These are phyloP conservation scores for Fusarium beomiforme DNA, from an alignment of 2,329 filamentous ascomycete species.

Conservation along the genomic window DNA sequence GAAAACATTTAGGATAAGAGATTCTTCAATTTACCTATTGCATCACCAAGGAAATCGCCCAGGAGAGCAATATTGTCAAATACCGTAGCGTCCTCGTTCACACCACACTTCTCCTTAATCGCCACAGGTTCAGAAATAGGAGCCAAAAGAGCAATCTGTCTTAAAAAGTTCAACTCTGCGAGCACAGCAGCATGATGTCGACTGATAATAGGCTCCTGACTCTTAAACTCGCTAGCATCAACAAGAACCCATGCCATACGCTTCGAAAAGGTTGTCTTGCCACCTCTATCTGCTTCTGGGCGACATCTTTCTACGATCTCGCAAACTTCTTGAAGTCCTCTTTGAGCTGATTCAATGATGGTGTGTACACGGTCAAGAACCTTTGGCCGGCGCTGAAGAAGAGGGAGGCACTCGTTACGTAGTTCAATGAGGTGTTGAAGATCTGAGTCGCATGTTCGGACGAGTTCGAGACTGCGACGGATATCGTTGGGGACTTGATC, in stretches of 20 bases:
- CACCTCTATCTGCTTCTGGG: conserved; percentile 27
- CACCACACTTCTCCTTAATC: not conserved
- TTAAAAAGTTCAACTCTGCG: conserved; percentile 44
- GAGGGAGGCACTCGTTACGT: conserved; percentile 40
- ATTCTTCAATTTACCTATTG: not conserved
- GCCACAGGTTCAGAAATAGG: not conserved
- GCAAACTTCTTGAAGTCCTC: conserved; percentile 42
- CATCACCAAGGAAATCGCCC: conserved; percentile 26
- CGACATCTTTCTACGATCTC: conserved; percentile 46
- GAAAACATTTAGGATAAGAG: too few relatives aligned
- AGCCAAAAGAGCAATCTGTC: conserved; percentile 30
- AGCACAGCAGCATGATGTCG: conserved; percentile 44
- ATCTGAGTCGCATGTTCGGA: conserved; percentile 46
- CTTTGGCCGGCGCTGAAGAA: conserved; percentile 37
- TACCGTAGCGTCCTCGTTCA: not conserved
- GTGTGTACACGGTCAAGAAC: conserved; percentile 43
- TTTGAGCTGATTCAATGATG: conserved; percentile 44
- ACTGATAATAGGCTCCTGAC: conserved; percentile 42
- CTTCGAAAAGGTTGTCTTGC: conserved; percentile 29
- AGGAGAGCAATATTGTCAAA: conserved; percentile 34
- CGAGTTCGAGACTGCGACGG: conserved; percentile 45
- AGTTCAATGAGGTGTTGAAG: conserved; percentile 48
- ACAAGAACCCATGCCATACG: conserved; percentile 41
- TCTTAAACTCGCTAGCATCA: conserved; percentile 39
- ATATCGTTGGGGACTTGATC: conserved; percentile 43